phyloP scores from a whole-genome alignment of 225 moss, liverwort and hornwort species.

The Bryoerythrophyllum caledonicum region DNA sequence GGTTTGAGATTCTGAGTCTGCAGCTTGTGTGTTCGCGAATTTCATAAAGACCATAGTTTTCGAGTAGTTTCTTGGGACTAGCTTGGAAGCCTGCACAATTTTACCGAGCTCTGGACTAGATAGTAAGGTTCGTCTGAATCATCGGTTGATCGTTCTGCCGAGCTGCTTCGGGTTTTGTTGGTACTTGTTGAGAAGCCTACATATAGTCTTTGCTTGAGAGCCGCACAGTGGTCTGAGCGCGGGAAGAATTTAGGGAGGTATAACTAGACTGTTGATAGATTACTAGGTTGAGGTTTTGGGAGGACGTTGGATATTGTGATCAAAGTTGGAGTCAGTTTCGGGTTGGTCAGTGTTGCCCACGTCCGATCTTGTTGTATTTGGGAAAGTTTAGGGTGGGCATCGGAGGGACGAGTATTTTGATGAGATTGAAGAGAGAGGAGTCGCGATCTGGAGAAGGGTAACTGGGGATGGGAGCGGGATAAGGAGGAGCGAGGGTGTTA shows the following conservation, averaged over 20 bases:
- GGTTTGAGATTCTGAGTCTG: too few species aligned
- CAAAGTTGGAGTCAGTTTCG: too few species aligned
- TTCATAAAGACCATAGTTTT: too few species aligned
- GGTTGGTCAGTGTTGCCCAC: neutral
- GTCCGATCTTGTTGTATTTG: neutral
- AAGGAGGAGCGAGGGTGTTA: neutral
- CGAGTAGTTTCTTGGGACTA: too few species aligned
- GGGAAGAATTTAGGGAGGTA: neutral
- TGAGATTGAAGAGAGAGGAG: neutral
- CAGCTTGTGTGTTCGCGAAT: too few species aligned
- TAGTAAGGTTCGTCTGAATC: neutral
- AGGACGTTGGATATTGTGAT: neutral
- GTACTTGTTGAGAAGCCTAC: too few species aligned
- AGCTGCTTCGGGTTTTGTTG: too few species aligned
- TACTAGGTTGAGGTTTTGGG: neutral
- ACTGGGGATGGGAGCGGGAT: slow-evolving; percentile 34
- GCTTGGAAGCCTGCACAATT: neutral
- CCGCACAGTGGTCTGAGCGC: too few species aligned
- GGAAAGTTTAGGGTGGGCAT: neutral
- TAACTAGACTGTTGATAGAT: neutral
- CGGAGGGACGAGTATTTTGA: neutral
- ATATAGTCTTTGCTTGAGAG: too few species aligned
- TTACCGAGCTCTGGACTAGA: too few species aligned
- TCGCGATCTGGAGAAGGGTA: neutral
- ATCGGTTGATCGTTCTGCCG: too few species aligned